Base-by-base conservation (phyloP, 2,329 filamentous ascomycete species). In the Penicillium sp. region DNA sequence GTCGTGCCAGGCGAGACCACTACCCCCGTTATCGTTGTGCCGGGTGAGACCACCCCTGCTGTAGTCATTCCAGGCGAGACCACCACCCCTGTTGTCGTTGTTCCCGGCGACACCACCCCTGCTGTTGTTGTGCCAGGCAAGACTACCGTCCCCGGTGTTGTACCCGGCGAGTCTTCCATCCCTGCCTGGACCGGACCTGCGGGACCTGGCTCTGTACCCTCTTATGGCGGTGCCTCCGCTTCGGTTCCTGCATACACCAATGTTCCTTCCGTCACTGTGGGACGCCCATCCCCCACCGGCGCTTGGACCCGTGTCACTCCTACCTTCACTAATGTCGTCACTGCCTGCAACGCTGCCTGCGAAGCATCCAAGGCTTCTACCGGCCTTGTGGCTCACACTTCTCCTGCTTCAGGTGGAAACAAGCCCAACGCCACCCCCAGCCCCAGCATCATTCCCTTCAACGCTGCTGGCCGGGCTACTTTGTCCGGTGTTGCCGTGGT, bases 391-490 rank as follows among this genome's bases (percentile, higher is more conserved):
- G 52, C 48, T 38, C 60, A 54, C 31, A 36, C 60, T 48, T 60
- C 56, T 44, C 46, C 61, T 4, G 53, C 23, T 19, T 45, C 50
- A 34, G 56, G 23, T n/a, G 41, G 45, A 27, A 19, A 34, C 27
- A 21, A n/a, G 9, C 19, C 34, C 16, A 23, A 5, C 44, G 47
- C 57, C 19, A 50, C 47, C 16, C 43, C 63, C 34, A 56, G 31
- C 25, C 51, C 57, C 10, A 56, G 39, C 34, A 52, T 51, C 19
- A 34, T 60, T 25, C 45, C 61, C 3, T 69, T 60, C 62, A 68
- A 66, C 57, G 67, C 63, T 11, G 68, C 67, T 25, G 66, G 65
- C 34, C 64, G 66, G 31, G 55, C 61, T 39, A 61, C 65, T 39
- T 49, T 68, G 25, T 68, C 68, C 46, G 62, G 61, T 34, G 27